Conservation (phyloP, 345 rosid genomes). For the Bruguiera sexangula region DNA sequence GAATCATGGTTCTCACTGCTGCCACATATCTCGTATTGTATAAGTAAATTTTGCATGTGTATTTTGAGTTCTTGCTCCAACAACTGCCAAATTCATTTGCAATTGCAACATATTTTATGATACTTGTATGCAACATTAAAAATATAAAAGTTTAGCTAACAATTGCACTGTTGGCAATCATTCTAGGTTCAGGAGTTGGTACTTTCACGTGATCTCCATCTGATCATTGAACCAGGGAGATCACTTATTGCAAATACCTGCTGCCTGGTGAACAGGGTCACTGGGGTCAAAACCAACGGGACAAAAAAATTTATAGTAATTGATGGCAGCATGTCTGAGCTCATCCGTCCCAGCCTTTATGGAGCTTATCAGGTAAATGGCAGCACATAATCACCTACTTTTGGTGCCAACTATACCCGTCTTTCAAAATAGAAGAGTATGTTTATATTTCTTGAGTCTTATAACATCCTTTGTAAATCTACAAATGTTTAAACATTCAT, state of each 20-base stretch:
- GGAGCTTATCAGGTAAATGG: slow-evolving; percentile 85
- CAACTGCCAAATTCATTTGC: no score
- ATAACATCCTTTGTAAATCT: neutral
- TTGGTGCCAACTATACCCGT: neutral
- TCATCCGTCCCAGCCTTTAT: slow-evolving; percentile 96
- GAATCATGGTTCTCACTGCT: slow-evolving; percentile 23
- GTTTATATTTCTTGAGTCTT: neutral
- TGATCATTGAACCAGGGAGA: slow-evolving; percentile 96
- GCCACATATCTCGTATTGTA: neutral
- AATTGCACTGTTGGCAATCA: slow-evolving; percentile 2
- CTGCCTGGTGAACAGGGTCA: slow-evolving; percentile 86
- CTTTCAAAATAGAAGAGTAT: neutral
- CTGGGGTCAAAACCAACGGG: slow-evolving; percentile 94
- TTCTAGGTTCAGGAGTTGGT: slow-evolving; percentile 84
- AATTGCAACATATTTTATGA: no score
- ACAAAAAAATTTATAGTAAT: slow-evolving; percentile 86
- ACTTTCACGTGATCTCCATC: slow-evolving; percentile 66
- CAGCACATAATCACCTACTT: neutral
- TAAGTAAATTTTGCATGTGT: neutral
- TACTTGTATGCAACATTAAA: no score
- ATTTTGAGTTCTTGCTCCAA: neutral
- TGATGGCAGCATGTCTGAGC: slow-evolving; percentile 99
- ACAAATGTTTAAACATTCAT: no score
- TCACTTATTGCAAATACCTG: slow-evolving; percentile 94
- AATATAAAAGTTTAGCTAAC: no score